These are phyloP conservation scores for Coemansia sp. DNA, from an alignment of 192 early-diverging fungal genomes.

Conservation along the genomic window DNA sequence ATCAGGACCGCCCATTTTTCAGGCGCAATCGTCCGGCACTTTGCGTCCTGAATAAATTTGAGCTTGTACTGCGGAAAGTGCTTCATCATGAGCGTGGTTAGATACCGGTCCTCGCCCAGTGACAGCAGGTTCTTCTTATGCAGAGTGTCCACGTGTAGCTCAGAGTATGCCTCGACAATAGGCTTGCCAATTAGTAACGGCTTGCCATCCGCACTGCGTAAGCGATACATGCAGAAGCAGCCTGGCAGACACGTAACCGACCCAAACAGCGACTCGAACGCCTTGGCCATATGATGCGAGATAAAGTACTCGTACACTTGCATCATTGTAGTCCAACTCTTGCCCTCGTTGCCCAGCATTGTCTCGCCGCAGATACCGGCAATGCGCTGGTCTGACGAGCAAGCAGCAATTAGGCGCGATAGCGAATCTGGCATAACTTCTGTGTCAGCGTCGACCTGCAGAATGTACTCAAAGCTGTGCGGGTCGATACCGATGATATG, in stretches of 20 bases:
- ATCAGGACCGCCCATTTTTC: background rate
- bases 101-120: slow-evolving; percentile 41
- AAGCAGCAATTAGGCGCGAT: slow-evolving; percentile 62
- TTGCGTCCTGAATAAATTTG: slow-evolving; percentile 84
- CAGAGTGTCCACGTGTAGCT: slow-evolving; percentile 74
- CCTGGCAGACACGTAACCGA: background rate
- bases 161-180: background rate
- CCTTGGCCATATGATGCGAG: background rate
- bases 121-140: slow-evolving; percentile 13
- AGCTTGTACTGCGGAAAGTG: slow-evolving; percentile 93
- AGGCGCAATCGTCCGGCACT: slow-evolving; percentile 68
- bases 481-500: slow-evolving; percentile 92
- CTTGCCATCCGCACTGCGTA: background rate
- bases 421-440: slow-evolving; percentile 85
- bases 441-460: slow-evolving; percentile 84
- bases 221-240: background rate
- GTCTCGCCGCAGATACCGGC: background rate
- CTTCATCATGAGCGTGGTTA: slow-evolving; percentile 95
- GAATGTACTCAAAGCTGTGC: slow-evolving; percentile 73
- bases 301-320: background rate
- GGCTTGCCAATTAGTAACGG: background rate
- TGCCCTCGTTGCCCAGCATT: background rate
- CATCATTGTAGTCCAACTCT: background rate
- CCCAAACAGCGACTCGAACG: background rate
- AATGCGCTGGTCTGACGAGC: background rate